Conservation (phyloP, 164 flowering plant genomes). For the Cinnamomum chago region DNA sequence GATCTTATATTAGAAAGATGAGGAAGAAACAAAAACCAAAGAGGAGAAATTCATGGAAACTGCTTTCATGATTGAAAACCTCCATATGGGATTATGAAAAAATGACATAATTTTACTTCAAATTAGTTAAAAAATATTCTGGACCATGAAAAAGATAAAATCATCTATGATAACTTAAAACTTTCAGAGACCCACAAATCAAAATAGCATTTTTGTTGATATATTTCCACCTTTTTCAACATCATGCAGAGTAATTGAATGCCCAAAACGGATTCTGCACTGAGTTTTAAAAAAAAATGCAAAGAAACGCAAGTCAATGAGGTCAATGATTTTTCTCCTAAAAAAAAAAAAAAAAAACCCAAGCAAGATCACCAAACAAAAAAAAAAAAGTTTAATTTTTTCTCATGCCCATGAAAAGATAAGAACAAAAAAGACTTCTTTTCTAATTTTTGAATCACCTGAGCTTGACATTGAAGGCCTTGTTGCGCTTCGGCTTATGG, state of each 20-base stretch:
- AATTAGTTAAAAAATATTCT: not conserved
- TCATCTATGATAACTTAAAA: not conserved
- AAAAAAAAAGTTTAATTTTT: not conserved
- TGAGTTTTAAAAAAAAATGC: not conserved
- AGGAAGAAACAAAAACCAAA: not conserved
- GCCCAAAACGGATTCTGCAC: not conserved
- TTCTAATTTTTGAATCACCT: constrained; percentile 4
- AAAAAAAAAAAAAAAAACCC: no score
- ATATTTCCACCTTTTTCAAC: not conserved
- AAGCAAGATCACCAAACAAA: not conserved
- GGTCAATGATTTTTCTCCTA: not conserved
- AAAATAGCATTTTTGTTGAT: not conserved
- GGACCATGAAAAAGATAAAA: not conserved
- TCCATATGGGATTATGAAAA: not conserved
- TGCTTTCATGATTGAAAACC: not conserved
- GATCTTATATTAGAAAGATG: not conserved
- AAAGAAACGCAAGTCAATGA: not conserved
- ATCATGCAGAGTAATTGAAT: not conserved
- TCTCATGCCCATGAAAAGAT: not conserved
- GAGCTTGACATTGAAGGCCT: constrained; percentile 15
- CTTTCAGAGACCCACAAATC: not conserved
- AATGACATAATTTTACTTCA: not conserved
- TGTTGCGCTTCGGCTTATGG: constrained; percentile 13
- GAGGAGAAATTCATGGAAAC: not conserved
- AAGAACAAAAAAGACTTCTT: not conserved